A percentile compares a stretch with the other conserved stretches of the same genome.
These are phyloP conservation scores for Hygrophorus russula DNA, from an alignment of 768 basidiomycete genomes.

Conservation along the genomic window DNA sequence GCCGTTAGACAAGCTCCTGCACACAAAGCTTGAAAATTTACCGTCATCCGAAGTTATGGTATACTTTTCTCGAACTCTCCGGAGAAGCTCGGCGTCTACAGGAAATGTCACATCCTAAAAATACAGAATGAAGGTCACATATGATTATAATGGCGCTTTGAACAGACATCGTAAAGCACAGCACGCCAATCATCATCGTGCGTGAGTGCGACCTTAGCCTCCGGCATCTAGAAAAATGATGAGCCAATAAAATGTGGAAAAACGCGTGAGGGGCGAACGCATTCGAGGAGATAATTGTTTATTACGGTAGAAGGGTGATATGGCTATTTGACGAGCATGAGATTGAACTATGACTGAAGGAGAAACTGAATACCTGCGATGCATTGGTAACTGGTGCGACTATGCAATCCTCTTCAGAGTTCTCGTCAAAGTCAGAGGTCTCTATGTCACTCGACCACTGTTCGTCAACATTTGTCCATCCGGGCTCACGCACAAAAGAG, in stretches of 20 bases:
- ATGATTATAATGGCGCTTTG: not conserved
- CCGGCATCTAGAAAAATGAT: not conserved
- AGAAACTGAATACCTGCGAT: not conserved
- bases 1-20: no score
- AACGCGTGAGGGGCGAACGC: not conserved
- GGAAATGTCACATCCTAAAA: not conserved
- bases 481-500: not conserved
- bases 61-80: not conserved
- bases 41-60: no score
- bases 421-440: not conserved
- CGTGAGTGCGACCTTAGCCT: slow-evolving; percentile 1
- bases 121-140: not conserved
- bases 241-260: not conserved
- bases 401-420: not conserved
- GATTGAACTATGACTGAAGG: not conserved
- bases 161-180: not conserved
- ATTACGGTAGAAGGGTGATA: slow-evolving; percentile 3
- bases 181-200: slow-evolving; percentile 3
- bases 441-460: no score
- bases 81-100: not conserved
- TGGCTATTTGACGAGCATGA: not conserved
- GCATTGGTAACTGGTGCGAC: not conserved
- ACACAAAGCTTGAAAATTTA: no score
- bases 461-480: no score
- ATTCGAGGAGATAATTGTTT: slow-evolving; percentile 1